These are phyloP conservation scores for Mycena vitilis DNA, from an alignment of 768 basidiomycete genomes.

Conservation along the genomic window DNA sequence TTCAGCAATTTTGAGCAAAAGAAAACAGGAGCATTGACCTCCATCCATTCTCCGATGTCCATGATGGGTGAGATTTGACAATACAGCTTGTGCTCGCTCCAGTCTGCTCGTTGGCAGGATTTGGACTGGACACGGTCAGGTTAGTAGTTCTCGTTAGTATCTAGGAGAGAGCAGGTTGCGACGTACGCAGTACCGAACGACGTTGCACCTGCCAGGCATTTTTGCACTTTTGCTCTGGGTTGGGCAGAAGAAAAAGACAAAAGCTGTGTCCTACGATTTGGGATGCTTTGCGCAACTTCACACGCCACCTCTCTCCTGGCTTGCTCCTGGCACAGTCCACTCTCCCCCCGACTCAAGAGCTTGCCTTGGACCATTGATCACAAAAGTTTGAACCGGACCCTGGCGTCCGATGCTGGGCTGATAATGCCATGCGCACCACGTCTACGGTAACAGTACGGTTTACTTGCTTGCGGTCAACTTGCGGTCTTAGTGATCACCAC, in stretches of 20 bases:
- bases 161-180: too few species aligned
- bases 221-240: background rate
- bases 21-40: background rate
- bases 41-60: conserved; percentile 20
- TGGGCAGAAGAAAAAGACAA: too few species aligned
- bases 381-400: too few species aligned
- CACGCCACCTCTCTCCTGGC: background rate
- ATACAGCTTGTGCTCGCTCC: conserved; percentile 19
- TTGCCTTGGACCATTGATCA: too few species aligned
- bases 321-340: too few species aligned
- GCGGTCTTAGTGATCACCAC: too few species aligned
- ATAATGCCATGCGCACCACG: too few species aligned
- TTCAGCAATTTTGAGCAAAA: background rate
- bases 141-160: background rate
- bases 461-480: too few species aligned
- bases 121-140: conserved; percentile 3
- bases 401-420: too few species aligned
- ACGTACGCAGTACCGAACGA: conserved; percentile 20
- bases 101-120: conserved; percentile 13
- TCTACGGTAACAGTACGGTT: too few species aligned
- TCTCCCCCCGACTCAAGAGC: too few species aligned
- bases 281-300: background rate
- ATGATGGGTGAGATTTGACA: conserved; percentile 15
- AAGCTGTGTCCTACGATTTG: background rate
- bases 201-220: conserved; percentile 9